Evolutionary conservation across 106 monocot genomes (phyloP).

Genomic region (Dactylorhiza incarnata): DNA sequence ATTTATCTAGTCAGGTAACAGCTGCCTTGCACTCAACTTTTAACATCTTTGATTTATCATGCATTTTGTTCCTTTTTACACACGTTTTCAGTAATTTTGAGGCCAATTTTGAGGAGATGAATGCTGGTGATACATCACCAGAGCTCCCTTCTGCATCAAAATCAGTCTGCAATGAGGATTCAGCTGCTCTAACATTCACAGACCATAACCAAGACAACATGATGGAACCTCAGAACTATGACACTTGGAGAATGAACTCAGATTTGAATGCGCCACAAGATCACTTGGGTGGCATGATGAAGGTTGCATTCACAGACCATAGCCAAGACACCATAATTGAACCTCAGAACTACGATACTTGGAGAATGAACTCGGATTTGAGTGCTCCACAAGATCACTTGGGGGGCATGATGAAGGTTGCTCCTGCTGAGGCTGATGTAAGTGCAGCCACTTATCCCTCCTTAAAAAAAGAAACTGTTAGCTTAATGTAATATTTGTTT

Average conservation of each 20-base stretch:
- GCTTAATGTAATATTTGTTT: not conserved
- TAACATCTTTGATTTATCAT: not conserved
- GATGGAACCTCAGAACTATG: conserved; percentile 9
- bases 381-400: conserved; percentile 45
- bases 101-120: conserved; percentile 86
- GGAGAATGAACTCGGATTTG: conserved; percentile 18
- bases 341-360: conserved; percentile 8
- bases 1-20: conserved; percentile 89
- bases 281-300: conserved; percentile 60
- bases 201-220: conserved; percentile 19
- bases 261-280: conserved; percentile 50
- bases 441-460: conserved; percentile 15
- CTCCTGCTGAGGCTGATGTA: conserved; percentile 85
- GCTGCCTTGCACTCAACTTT: not conserved
- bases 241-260: conserved; percentile 5
- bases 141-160: conserved; percentile 23
- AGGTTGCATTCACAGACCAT: conserved; percentile 35
- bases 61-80: not conserved
- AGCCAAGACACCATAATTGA: conserved; percentile 14
- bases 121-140: conserved; percentile 38
- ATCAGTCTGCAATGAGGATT: conserved; percentile 23
- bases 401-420: conserved; percentile 76
- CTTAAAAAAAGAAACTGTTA: not conserved
- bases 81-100: conserved; percentile 65
- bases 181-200: conserved; percentile 10